phyloP scores from a whole-genome alignment of 1,284 basidiomycete genomes.

The Ustilago tritici region DNA sequence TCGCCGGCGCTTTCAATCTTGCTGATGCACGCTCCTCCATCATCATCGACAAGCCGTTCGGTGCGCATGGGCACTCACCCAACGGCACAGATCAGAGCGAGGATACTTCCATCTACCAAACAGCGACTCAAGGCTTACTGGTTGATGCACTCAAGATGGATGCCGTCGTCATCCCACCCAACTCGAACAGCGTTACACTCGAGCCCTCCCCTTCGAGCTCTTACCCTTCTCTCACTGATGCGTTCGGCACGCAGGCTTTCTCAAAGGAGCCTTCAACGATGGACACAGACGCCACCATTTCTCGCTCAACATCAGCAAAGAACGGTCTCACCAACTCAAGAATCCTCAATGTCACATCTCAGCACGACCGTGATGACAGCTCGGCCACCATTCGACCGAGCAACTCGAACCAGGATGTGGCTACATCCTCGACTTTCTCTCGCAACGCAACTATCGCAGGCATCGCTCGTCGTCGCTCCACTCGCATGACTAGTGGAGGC shows the following conservation, averaged over 20 bases:
- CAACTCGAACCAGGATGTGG: conserved; percentile 7
- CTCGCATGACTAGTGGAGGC: conserved; percentile 17
- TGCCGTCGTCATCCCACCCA: conserved; percentile 35
- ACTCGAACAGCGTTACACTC: conserved; percentile 2
- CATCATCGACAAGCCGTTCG: conserved; percentile 4
- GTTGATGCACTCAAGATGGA: conserved; percentile 53
- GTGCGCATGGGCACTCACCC: not conserved
- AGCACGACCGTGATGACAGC: conserved; percentile 48
- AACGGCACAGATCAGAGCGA: conserved; percentile 22
- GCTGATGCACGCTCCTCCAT: conserved; percentile 28
- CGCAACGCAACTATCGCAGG: not conserved
- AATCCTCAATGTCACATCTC: conserved; percentile 2
- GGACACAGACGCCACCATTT: conserved; percentile 27
- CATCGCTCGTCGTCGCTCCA: conserved; percentile 22
- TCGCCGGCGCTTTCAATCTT: conserved; percentile 33
- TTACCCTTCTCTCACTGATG: not conserved
- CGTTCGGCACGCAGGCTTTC: not conserved
- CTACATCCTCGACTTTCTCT: not conserved
- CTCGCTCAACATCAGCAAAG: conserved; percentile 27
- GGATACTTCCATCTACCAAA: conserved; percentile 25
- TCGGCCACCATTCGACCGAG: conserved; percentile 44
- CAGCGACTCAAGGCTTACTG: conserved; percentile 29
- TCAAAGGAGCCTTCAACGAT: conserved; percentile 7
- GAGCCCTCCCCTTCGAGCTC: conserved; percentile 18
- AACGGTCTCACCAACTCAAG: conserved; percentile 12